These are phyloP conservation scores for Adansonia rubrostipa DNA, from an alignment of 441 rosid species.

Conservation along the genomic window DNA sequence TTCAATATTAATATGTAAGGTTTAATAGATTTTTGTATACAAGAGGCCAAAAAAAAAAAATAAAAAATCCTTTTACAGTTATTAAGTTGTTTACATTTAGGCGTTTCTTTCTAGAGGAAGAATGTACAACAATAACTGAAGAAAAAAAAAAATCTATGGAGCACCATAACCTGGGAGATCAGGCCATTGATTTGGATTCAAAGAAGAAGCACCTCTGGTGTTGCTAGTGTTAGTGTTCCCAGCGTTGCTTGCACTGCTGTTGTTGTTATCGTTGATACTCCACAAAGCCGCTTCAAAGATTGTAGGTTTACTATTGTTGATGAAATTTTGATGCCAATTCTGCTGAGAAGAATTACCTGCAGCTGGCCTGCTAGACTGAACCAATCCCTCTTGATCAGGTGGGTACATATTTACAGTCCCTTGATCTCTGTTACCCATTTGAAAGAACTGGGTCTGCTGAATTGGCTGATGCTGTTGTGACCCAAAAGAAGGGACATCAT, in stretches of 20 bases:
- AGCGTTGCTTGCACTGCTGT: slow-evolving; percentile 24
- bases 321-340: slow-evolving; percentile 44
- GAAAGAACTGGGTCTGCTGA: slow-evolving; percentile 38
- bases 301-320: slow-evolving; percentile 33
- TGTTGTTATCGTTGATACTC: slow-evolving; percentile 37
- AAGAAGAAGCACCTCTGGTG: slow-evolving; percentile 29
- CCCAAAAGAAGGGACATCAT: slow-evolving; percentile 34
- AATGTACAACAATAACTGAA: background rate
- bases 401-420: slow-evolving; percentile 33
- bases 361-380: slow-evolving; percentile 30
- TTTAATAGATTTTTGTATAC: background rate
- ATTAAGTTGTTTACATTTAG: background rate
- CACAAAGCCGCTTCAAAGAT: slow-evolving; percentile 41
- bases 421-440: slow-evolving; percentile 29
- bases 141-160: slow-evolving; percentile 30
- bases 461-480: slow-evolving; percentile 34
- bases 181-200: slow-evolving; percentile 49
- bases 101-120: too few species aligned
- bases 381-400: slow-evolving; percentile 30
- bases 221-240: slow-evolving; percentile 17
- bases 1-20: slow-evolving; percentile 13
- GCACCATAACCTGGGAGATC: slow-evolving; percentile 52
- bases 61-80: too few species aligned
- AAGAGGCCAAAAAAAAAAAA: background rate
- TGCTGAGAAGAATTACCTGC: slow-evolving; percentile 30